Evolutionary conservation across 148 eudicot genomes (phyloP).

Genomic region (Rhododendron ovatum): DNA sequence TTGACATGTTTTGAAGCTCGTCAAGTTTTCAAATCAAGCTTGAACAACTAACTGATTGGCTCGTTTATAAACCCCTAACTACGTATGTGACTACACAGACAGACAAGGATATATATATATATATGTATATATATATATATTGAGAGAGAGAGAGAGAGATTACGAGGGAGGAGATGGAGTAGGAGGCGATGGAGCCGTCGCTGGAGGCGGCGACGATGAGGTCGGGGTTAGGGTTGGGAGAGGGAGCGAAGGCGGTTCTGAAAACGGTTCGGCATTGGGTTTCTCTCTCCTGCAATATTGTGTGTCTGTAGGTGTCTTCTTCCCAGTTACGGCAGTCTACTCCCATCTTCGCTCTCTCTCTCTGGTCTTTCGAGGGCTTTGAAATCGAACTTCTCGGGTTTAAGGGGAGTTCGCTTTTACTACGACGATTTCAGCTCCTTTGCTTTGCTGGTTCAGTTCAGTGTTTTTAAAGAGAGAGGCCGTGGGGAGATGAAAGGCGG

Average conservation of each 20-base stretch:
- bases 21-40: background rate
- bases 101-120: background rate
- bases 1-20: background rate
- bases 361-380: background rate
- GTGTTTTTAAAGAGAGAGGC: background rate
- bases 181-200: constrained; percentile 74
- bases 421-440: background rate
- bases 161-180: constrained; percentile 63
- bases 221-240: constrained; percentile 47
- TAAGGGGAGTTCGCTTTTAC: background rate
- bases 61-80: background rate
- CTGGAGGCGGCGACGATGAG: constrained; percentile 77
- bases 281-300: constrained; percentile 59
- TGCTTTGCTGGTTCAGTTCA: background rate
- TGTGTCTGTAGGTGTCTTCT: constrained; percentile 60
- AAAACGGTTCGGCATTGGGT: constrained; percentile 60
- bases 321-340: constrained; percentile 74
- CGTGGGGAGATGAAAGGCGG: too few species aligned
- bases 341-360: constrained; percentile 14
- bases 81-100: background rate
- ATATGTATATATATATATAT: background rate
- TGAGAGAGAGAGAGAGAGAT: background rate
- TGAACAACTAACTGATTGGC: background rate
- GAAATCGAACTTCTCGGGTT: too few species aligned
- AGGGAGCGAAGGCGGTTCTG: constrained; percentile 68